These are phyloP conservation scores for Jatropha curcas DNA, from an alignment of 345 rosid species.

Conservation along the genomic window DNA sequence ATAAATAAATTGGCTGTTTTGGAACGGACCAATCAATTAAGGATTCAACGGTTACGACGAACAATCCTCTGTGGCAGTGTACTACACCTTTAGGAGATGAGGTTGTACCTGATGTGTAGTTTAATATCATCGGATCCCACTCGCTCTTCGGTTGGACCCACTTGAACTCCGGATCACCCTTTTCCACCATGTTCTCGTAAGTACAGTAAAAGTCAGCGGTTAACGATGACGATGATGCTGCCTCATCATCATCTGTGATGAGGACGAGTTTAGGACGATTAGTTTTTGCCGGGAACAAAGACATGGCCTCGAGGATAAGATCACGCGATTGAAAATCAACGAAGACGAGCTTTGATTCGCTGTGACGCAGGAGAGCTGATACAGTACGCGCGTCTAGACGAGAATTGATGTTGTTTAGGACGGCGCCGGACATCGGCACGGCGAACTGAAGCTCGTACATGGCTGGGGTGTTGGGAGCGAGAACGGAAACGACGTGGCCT, in stretches of 20 bases:
- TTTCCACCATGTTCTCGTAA: slow-evolving; percentile 22
- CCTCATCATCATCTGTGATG: slow-evolving; percentile 44
- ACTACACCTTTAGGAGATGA: slow-evolving; percentile 33
- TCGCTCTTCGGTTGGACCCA: slow-evolving; percentile 29
- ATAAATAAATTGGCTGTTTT: slow-evolving; percentile 17
- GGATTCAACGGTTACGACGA: slow-evolving; percentile 5
- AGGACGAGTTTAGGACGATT: slow-evolving; percentile 51
- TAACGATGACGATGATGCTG: background rate
- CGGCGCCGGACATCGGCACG: slow-evolving; percentile 75
- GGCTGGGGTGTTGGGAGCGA: slow-evolving; percentile 69
- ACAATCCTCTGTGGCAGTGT: slow-evolving; percentile 18
- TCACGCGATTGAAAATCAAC: slow-evolving; percentile 52
- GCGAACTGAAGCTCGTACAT: slow-evolving; percentile 95
- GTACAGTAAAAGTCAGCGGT: slow-evolving; percentile 18
- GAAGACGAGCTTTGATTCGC: slow-evolving; percentile 62
- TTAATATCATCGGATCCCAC: slow-evolving; percentile 23
- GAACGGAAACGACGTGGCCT: slow-evolving; percentile 66
- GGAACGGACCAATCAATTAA: slow-evolving; percentile 26
- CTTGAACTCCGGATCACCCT: slow-evolving; percentile 21
- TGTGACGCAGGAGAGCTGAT: slow-evolving; percentile 64
- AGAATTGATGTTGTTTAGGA: slow-evolving; percentile 78
- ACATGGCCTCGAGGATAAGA: slow-evolving; percentile 52
- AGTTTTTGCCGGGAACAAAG: slow-evolving; percentile 31
- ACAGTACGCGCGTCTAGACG: slow-evolving; percentile 79
- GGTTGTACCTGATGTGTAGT: slow-evolving; percentile 36